Percentiles rank a stretch among this genome's conserved stretches.
Evolutionary conservation across 2,329 filamentous ascomycete species (phyloP).

Genomic region (Diaporthe amygdali): DNA sequence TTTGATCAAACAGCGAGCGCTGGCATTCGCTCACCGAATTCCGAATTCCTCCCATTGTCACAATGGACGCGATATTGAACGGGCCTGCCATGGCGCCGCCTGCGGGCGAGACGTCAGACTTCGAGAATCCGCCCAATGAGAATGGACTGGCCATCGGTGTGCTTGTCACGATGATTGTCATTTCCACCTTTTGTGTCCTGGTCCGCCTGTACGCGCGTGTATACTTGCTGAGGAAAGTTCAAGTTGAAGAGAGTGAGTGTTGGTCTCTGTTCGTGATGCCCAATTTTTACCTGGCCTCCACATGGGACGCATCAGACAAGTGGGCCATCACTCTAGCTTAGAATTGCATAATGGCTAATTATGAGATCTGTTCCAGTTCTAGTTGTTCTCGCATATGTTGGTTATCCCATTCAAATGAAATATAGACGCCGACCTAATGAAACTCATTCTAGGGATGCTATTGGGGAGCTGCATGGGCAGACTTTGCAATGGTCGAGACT

Average conservation of each 20-base stretch:
- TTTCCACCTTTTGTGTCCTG: constrained; percentile 18
- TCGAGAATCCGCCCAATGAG: constrained; percentile 20
- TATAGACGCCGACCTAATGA: not conserved
- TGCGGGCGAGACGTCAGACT: constrained; percentile 1
- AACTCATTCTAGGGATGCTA: constrained; percentile 6
- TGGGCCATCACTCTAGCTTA: not conserved
- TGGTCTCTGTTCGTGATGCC: not conserved
- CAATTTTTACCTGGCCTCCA: not conserved
- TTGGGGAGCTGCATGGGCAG: constrained; percentile 18
- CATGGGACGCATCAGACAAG: not conserved
- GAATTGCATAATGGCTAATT: not conserved
- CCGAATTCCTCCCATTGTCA: not conserved
- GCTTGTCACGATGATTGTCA: constrained; percentile 14
- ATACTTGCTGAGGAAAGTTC: constrained; percentile 1
- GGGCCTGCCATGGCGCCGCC: constrained; percentile 20
- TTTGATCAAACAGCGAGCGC: not conserved
- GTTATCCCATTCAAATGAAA: not conserved
- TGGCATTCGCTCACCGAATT: not conserved
- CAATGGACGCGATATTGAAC: constrained; percentile 1
- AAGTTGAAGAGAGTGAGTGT: constrained; percentile 9
- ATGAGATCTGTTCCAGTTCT: not conserved
- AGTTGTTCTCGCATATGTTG: constrained; percentile 17
- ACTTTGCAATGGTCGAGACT: constrained; percentile 29
- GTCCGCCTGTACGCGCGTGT: constrained; percentile 16
- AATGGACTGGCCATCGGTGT: constrained; percentile 19